A percentile compares a stretch with the other conserved stretches of the same genome.
Evolutionary conservation across 768 basidiomycete species (phyloP).

Genomic region (Cystobasidium tubakii): DNA sequence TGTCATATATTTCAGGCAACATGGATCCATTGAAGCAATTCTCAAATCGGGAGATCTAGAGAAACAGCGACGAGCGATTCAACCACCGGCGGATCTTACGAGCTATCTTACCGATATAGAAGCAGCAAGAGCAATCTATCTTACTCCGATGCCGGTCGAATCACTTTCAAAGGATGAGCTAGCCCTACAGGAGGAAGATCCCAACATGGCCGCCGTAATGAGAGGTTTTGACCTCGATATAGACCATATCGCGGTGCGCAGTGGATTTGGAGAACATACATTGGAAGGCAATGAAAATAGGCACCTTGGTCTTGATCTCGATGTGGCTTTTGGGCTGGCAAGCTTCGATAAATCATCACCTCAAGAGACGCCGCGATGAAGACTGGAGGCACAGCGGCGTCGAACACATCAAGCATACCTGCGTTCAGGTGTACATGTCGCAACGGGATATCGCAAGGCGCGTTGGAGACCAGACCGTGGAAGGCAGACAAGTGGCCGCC

Average conservation of each 20-base stretch:
- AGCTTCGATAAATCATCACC: not conserved
- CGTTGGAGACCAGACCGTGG: too few relatives aligned
- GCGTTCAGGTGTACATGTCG: too few relatives aligned
- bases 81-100: not conserved
- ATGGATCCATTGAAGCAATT: slow-evolving; percentile 36
- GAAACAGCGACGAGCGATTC: not conserved
- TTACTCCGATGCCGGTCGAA: slow-evolving; percentile 1
- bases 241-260: not conserved
- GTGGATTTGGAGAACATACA: slow-evolving; percentile 12
- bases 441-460: too few relatives aligned
- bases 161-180: not conserved
- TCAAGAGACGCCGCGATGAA: not conserved
- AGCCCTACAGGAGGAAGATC: slow-evolving; percentile 2
- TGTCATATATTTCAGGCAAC: not conserved
- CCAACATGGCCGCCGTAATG: slow-evolving; percentile 1
- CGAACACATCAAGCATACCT: too few relatives aligned
- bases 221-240: slow-evolving; percentile 25
- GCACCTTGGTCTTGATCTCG: not conserved
- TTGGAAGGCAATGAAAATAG: not conserved
- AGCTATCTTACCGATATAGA: slow-evolving; percentile 26
- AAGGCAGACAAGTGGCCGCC: too few relatives aligned
- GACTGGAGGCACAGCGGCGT: too few relatives aligned
- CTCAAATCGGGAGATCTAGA: not conserved
- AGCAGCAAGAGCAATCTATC: slow-evolving; percentile 32
- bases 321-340: not conserved